Conservation (phyloP, 345 rosid species). For the Boechera retrofracta region DNA sequence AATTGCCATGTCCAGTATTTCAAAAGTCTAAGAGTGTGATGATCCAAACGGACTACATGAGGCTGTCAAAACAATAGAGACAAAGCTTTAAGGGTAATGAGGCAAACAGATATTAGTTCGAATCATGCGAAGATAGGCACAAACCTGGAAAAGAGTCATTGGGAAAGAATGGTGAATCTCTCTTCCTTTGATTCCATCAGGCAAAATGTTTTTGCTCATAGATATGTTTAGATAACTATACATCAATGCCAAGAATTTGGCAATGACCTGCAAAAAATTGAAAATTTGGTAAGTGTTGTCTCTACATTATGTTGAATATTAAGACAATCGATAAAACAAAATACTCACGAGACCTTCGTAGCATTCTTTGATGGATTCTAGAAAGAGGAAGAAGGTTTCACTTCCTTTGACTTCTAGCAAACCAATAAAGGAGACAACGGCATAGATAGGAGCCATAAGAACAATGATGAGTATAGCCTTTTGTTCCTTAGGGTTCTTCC, state of each 20-base stretch:
- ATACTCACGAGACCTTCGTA: constrained; percentile 88
- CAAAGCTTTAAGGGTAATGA: neutral
- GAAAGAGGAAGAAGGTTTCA: constrained; percentile 73
- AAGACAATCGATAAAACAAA: neutral
- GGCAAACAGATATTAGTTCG: neutral
- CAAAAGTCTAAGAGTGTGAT: constrained; percentile 67
- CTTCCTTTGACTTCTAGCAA: constrained; percentile 80
- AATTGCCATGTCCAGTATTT: constrained; percentile 99
- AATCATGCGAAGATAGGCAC: constrained; percentile 9
- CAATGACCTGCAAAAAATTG: constrained; percentile 69
- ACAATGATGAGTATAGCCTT: constrained; percentile 86
- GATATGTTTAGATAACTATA: constrained; percentile 90
- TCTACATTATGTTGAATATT: constrained; percentile 7
- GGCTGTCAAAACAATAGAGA: constrained; percentile 58
- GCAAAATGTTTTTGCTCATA: constrained; percentile 76
- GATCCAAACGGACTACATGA: constrained; percentile 72
- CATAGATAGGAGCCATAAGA: constrained; percentile 94
- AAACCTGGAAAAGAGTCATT: constrained; percentile 92
- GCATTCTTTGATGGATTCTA: constrained; percentile 92
- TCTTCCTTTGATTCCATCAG: constrained; percentile 92
- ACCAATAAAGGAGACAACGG: constrained; percentile 72
- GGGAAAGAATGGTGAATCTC: constrained; percentile 94
- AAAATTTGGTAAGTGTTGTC: neutral
- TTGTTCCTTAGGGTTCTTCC: constrained; percentile 97
- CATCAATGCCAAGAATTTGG: constrained; percentile 92